Evolutionary conservation across 1,284 basidiomycete species (phyloP).

Genomic region (Rhodotorula sp.): DNA sequence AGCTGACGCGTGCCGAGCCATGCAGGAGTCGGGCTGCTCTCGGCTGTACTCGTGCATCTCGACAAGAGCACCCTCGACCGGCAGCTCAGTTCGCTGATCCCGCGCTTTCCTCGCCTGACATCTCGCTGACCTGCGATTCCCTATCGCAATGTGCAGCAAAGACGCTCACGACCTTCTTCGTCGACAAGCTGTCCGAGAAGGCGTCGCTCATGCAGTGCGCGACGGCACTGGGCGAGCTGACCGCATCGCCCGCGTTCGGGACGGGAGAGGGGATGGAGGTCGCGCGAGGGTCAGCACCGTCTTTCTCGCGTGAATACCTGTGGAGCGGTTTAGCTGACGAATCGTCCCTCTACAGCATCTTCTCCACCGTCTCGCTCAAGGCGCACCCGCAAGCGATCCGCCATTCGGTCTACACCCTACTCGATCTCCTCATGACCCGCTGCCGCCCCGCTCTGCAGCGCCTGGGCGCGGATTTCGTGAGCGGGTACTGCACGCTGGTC

Average conservation of each 20-base stretch:
- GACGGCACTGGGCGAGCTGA: constrained; percentile 69
- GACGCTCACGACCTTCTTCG: constrained; percentile 79
- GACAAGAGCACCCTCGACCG: constrained; percentile 69
- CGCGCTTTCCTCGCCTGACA: neutral
- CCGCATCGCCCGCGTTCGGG: constrained; percentile 66
- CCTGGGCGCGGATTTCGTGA: constrained; percentile 67
- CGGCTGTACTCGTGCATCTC: constrained; percentile 64
- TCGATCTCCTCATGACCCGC: constrained; percentile 75
- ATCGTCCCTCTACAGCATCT: constrained; percentile 59
- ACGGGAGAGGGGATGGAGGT: constrained; percentile 70
- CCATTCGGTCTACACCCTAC: constrained; percentile 75
- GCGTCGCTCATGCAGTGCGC: constrained; percentile 71
- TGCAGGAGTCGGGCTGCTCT: constrained; percentile 75
- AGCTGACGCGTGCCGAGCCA: neutral
- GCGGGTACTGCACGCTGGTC: constrained; percentile 74
- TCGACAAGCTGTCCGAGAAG: constrained; percentile 80
- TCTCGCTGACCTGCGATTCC: neutral
- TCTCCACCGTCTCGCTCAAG: constrained; percentile 76
- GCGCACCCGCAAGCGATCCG: constrained; percentile 78
- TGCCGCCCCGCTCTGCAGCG: constrained; percentile 62
- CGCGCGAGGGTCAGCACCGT: constrained; percentile 64
- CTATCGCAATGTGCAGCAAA: constrained; percentile 59
- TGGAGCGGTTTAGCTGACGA: neutral
- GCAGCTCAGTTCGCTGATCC: constrained; percentile 67
- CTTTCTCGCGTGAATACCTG: neutral